These are phyloP conservation scores for Talaromyces sp. DNA, from an alignment of 2,329 filamentous ascomycete species.

Conservation along the genomic window DNA sequence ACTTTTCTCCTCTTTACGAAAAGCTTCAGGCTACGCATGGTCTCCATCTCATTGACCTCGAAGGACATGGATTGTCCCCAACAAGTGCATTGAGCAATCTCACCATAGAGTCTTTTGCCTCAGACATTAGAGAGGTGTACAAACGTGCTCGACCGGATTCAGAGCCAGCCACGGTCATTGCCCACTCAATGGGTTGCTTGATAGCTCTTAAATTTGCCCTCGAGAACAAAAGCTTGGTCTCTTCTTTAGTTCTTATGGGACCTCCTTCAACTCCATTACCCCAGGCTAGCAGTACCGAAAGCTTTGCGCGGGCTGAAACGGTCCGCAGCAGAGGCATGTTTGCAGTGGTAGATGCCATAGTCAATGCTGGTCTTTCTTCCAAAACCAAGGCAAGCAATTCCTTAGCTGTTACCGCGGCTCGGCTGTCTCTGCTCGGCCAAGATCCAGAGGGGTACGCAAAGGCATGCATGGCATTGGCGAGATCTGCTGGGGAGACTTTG, in stretches of 20 bases:
- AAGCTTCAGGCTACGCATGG: slow-evolving; percentile 29
- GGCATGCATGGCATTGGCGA: slow-evolving; percentile 49
- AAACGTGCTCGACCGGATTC: slow-evolving; percentile 23
- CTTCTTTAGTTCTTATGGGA: slow-evolving; percentile 47
- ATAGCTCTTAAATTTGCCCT: slow-evolving; percentile 45
- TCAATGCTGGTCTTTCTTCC: slow-evolving; percentile 35
- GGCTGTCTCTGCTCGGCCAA: slow-evolving; percentile 46
- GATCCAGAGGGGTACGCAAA: slow-evolving; percentile 57
- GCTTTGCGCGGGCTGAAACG: slow-evolving; percentile 35
- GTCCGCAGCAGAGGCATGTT: slow-evolving; percentile 47
- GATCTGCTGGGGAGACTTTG: slow-evolving; percentile 30
- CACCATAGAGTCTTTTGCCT: slow-evolving; percentile 44
- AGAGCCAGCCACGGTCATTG: slow-evolving; percentile 42
- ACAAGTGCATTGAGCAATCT: slow-evolving; percentile 45
- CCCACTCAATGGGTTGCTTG: slow-evolving; percentile 53
- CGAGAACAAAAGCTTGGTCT: slow-evolving; percentile 39
- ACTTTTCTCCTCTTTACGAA: slow-evolving; percentile 46
- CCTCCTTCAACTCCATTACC: slow-evolving; percentile 49
- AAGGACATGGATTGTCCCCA: slow-evolving; percentile 55
- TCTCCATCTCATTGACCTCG: slow-evolving; percentile 51
- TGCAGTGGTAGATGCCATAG: slow-evolving; percentile 41
- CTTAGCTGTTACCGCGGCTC: slow-evolving; percentile 42
- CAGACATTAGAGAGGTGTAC: slow-evolving; percentile 43
- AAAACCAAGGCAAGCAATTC: slow-evolving; percentile 38
- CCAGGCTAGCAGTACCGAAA: slow-evolving; percentile 29